A percentile compares a stretch with the other conserved stretches of the same genome.
phyloP scores from a whole-genome alignment of 176 grass and related monocot species.

The Oryza longistaminata region DNA sequence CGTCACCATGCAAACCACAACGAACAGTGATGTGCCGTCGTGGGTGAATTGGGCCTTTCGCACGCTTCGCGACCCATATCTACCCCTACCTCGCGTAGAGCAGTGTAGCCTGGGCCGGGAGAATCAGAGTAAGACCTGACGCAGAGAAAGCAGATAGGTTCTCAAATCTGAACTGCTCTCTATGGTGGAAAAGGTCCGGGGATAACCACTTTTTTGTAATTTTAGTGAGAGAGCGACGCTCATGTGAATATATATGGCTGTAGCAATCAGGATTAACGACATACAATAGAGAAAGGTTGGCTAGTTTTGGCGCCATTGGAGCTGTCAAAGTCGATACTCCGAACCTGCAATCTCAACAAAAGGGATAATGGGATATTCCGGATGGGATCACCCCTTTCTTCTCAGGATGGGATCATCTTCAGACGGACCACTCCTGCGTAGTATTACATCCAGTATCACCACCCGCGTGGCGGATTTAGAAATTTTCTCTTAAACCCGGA shows the following conservation, averaged over 20 bases:
- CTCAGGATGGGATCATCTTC: not conserved
- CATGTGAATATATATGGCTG: not conserved
- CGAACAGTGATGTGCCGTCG: not conserved
- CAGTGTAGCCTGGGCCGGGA: too few relatives aligned
- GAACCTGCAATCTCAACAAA: not conserved
- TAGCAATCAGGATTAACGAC: not conserved
- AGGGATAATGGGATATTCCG: not conserved
- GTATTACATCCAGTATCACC: too few relatives aligned
- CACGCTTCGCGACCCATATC: not conserved
- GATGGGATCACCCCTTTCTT: not conserved
- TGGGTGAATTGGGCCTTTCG: not conserved
- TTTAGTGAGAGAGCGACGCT: slow-evolving; percentile 7
- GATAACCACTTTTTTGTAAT: not conserved
- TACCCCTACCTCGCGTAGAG: too few relatives aligned
- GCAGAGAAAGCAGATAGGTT: not conserved
- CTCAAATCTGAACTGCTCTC: too few relatives aligned
- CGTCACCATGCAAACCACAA: slow-evolving; percentile 13
- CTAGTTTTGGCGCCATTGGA: not conserved
- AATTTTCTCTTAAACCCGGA: too few relatives aligned
- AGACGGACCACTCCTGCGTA: too few relatives aligned
- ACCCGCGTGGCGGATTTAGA: too few relatives aligned
- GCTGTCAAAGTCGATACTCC: slow-evolving; percentile 4
- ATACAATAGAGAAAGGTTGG: not conserved
- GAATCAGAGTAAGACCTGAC: too few relatives aligned
- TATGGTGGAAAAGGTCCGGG: not conserved